Conservation (phyloP, 2,329 filamentous ascomycete species). For the Fonsecaea erecta region DNA sequence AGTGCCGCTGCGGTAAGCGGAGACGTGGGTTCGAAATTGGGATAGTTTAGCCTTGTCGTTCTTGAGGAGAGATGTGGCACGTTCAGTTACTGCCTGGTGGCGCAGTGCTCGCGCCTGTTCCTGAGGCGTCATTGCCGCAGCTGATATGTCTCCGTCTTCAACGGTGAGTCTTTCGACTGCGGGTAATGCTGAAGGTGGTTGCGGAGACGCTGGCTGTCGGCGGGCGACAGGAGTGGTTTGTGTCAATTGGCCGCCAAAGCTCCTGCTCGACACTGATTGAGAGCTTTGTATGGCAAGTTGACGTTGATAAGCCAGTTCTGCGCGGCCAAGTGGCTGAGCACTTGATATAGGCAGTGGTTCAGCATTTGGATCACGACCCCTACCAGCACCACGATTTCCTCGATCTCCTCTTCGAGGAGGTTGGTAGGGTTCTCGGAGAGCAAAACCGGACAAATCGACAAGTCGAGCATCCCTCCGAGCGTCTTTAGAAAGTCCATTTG, state of each 20-base stretch:
- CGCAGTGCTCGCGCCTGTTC: constrained; percentile 80
- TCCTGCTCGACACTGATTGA: constrained; percentile 76
- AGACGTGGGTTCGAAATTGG: constrained; percentile 79
- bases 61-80: constrained; percentile 77
- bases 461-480: constrained; percentile 78
- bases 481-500: constrained; percentile 78
- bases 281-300: constrained; percentile 90
- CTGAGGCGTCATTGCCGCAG: constrained; percentile 65
- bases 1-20: constrained; percentile 72
- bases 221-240: constrained; percentile 46
- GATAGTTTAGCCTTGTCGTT: constrained; percentile 76
- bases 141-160: constrained; percentile 52
- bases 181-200: constrained; percentile 39
- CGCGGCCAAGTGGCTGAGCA: constrained; percentile 78
- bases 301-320: constrained; percentile 88
- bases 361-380: constrained; percentile 84
- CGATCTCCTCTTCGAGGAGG: constrained; percentile 61
- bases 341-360: constrained; percentile 77
- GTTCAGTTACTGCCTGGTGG: constrained; percentile 83
- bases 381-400: constrained; percentile 61
- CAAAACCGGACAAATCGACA: constrained; percentile 87
- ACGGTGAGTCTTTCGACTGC: constrained; percentile 60
- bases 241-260: constrained; percentile 81
- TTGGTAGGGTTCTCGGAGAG: constrained; percentile 74
- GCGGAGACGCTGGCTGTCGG: constrained; percentile 39